Percentiles rank a stretch among this genome's conserved stretches.
These are phyloP conservation scores for Phytophthora capsici DNA, from an alignment of 352 stramenopile genomes.

Conservation along the genomic window DNA sequence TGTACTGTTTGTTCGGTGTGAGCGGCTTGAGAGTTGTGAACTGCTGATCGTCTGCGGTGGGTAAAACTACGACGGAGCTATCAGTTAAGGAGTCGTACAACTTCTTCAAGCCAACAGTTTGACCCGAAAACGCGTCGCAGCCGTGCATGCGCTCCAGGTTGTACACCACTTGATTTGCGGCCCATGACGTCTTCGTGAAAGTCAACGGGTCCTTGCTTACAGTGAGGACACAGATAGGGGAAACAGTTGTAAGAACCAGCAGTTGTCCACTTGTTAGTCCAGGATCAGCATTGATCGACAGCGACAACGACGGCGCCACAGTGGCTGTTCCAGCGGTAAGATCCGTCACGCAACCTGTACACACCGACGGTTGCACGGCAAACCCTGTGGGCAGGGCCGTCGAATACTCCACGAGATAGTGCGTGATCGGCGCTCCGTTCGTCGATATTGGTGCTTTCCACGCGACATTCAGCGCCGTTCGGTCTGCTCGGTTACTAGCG, in stretches of 20 bases:
- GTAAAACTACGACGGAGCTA: constrained; percentile 43
- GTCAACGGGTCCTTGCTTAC: constrained; percentile 31
- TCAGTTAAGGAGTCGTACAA: constrained; percentile 55
- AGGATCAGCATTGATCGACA: constrained; percentile 49
- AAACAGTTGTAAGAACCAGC: constrained; percentile 51
- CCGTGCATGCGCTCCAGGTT: constrained; percentile 48
- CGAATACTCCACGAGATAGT: constrained; percentile 91
- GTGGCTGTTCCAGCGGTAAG: constrained; percentile 40
- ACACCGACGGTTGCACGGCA: constrained; percentile 39
- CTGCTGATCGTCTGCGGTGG: constrained; percentile 6
- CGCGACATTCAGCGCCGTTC: constrained; percentile 82
- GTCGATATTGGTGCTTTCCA: constrained; percentile 73
- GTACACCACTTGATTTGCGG: constrained; percentile 46
- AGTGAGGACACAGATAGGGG: constrained; percentile 58
- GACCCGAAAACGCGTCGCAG: constrained; percentile 63
- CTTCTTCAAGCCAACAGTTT: constrained; percentile 42
- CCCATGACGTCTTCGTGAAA: constrained; percentile 49
- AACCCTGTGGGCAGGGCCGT: constrained; percentile 46
- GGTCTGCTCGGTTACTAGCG: constrained; percentile 79
- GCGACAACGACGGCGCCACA: constrained; percentile 35
- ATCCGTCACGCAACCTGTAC: constrained; percentile 50
- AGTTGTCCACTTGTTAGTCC: constrained; percentile 46
- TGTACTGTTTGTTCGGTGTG: constrained; percentile 68
- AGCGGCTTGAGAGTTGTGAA: constrained; percentile 40
- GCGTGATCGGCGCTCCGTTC: constrained; percentile 71